Evolutionary conservation across 2,329 filamentous ascomycete genomes (phyloP).

Genomic region (Pestalotiopsis sp.): DNA sequence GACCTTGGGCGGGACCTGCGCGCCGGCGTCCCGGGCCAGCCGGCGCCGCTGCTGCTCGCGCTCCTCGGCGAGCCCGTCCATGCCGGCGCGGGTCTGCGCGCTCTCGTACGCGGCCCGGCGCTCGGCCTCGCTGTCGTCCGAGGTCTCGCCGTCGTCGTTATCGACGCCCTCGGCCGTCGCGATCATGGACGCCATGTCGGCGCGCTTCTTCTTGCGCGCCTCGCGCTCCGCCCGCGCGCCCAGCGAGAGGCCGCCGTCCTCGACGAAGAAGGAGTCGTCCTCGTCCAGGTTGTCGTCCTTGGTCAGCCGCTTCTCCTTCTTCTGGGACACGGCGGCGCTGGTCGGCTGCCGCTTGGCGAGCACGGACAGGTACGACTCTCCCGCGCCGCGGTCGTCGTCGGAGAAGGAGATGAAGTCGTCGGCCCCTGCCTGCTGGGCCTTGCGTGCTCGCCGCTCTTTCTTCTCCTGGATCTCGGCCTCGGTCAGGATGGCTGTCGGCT

Average conservation of each 20-base stretch:
- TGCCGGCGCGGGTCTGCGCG: conserved; percentile 83
- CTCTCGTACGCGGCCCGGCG: conserved; percentile 83
- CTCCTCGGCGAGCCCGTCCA: conserved; percentile 68
- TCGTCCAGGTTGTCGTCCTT: conserved; percentile 90
- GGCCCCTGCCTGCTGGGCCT: conserved; percentile 58
- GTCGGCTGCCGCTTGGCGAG: conserved; percentile 40
- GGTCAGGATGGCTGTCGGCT: conserved; percentile 67
- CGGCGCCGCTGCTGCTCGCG: conserved; percentile 43
- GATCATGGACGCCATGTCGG: conserved; percentile 84
- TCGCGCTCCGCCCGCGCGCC: conserved; percentile 80
- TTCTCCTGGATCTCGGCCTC: conserved; percentile 87
- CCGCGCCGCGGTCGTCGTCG: conserved; percentile 44
- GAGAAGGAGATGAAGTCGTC: conserved; percentile 69
- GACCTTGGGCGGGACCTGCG: conserved; percentile 66
- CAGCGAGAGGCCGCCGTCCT: conserved; percentile 79
- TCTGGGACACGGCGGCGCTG: conserved; percentile 55
- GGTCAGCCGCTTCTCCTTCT: conserved; percentile 74
- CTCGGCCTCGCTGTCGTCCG: conserved; percentile 71
- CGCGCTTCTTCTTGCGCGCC: conserved; percentile 65
- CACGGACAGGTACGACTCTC: conserved; percentile 33
- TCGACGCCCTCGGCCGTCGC: conserved; percentile 67
- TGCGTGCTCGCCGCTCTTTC: conserved; percentile 82
- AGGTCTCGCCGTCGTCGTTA: conserved; percentile 52
- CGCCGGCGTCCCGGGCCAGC: conserved; percentile 31
- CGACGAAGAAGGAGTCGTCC: conserved; percentile 89